A percentile compares a stretch with the other conserved stretches of the same genome.
Evolutionary conservation across 2,329 filamentous ascomycete genomes (phyloP).

Genomic region (Lojkania enalia): DNA sequence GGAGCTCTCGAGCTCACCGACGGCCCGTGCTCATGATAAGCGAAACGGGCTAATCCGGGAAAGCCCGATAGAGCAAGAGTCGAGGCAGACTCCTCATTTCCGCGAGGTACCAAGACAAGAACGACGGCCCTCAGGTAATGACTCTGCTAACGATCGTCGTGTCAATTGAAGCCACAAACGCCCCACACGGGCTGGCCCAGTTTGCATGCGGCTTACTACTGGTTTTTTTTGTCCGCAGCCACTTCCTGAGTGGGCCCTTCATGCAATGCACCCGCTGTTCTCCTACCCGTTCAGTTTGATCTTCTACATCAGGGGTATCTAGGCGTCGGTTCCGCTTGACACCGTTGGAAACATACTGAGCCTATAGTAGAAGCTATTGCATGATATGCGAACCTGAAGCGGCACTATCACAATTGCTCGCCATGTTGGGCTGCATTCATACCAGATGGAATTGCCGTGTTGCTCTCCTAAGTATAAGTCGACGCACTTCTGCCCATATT

Average conservation of each 20-base stretch:
- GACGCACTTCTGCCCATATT: too few relatives aligned
- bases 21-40: background rate
- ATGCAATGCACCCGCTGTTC: conserved; percentile 16
- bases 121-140: too few relatives aligned
- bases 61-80: too few relatives aligned
- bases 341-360: conserved; percentile 1
- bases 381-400: conserved; percentile 19
- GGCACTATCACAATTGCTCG: conserved; percentile 11
- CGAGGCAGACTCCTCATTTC: too few relatives aligned
- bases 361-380: conserved; percentile 11
- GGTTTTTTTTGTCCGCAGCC: background rate
- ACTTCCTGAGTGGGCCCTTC: conserved; percentile 7
- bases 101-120: too few relatives aligned
- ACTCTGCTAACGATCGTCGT: conserved; percentile 4
- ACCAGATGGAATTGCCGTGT: too few relatives aligned
- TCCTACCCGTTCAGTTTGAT: conserved; percentile 25
- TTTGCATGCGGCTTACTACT: background rate
- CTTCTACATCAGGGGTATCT: conserved; percentile 20
- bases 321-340: conserved; percentile 19
- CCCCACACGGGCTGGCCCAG: background rate
- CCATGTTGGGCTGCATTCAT: background rate
- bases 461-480: too few relatives aligned
- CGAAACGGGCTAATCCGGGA: too few relatives aligned
- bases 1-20: background rate
- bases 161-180: conserved; percentile 14